phyloP scores from a whole-genome alignment of 2,329 filamentous ascomycete species.

The Mycosphaerella sp. region DNA sequence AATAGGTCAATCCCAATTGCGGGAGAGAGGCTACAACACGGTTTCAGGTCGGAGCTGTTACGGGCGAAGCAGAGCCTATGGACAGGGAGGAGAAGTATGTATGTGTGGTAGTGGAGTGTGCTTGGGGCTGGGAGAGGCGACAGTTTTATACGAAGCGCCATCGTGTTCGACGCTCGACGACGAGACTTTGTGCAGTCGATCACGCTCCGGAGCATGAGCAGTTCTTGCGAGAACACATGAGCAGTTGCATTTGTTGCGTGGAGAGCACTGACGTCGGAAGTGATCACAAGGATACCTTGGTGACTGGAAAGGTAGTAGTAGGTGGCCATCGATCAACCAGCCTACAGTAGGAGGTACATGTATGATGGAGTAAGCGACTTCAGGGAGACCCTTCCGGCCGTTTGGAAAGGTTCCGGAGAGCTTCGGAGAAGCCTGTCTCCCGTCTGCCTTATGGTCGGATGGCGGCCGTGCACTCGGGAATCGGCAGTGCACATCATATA shows the following conservation, averaged over 20 bases:
- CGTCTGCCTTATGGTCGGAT: too few relatives aligned
- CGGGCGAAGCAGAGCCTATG: neutral
- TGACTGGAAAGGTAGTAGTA: neutral
- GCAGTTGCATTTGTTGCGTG: neutral
- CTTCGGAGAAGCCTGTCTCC: too few relatives aligned
- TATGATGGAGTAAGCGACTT: neutral
- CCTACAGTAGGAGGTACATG: neutral
- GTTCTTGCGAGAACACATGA: neutral
- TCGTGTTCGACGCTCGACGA: neutral
- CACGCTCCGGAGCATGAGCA: neutral
- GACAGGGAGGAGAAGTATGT: neutral
- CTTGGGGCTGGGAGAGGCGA: neutral
- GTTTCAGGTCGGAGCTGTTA: neutral
- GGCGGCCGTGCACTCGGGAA: neutral
- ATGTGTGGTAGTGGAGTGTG: too few relatives aligned
- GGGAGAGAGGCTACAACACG: neutral
- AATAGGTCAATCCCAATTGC: neutral
- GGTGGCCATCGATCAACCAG: too few relatives aligned
- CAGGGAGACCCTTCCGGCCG: neutral
- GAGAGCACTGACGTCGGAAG: slow-evolving; percentile 6
- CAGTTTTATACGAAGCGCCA: neutral
- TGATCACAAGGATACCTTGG: slow-evolving; percentile 5
- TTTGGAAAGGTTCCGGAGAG: neutral
- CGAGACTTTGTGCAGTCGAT: neutral
- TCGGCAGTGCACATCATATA: neutral